Conservation (phyloP, 495 filamentous ascomycete species). For the Hypoxylon intermedium region DNA sequence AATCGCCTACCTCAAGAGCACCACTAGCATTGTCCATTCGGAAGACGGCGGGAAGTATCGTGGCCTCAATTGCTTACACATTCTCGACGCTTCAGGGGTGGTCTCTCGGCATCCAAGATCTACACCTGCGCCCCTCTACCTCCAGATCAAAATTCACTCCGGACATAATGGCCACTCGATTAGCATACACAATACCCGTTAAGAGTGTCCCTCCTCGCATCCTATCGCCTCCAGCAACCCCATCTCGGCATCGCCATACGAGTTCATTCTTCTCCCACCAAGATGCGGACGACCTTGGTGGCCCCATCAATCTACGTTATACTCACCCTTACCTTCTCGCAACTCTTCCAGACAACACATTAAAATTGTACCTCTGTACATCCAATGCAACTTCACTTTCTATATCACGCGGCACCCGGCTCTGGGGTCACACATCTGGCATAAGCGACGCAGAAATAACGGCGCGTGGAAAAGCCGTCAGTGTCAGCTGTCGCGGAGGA, state of each 20-base stretch:
- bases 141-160: conserved; percentile 41
- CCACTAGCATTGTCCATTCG: conserved; percentile 83
- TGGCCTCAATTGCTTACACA: conserved; percentile 86
- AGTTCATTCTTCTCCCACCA: conserved; percentile 38
- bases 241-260: conserved; percentile 51
- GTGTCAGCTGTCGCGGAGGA: conserved; percentile 79
- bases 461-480: conserved; percentile 86
- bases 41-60: conserved; percentile 62
- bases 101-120: conserved; percentile 89
- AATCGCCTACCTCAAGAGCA: conserved; percentile 79
- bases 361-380: conserved; percentile 84
- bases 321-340: conserved; percentile 90
- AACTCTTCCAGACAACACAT: conserved; percentile 89
- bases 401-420: conserved; percentile 75
- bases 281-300: conserved; percentile 32
- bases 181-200: conserved; percentile 53
- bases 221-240: conserved; percentile 64
- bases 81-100: conserved; percentile 74
- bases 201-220: conserved; percentile 6
- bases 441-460: conserved; percentile 87
- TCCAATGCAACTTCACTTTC: conserved; percentile 71
- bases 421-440: conserved; percentile 95
- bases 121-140: conserved; percentile 61
- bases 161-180: conserved; percentile 55
- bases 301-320: conserved; percentile 81